These are phyloP conservation scores for Amaranthus cruentus DNA, from an alignment of 148 eudicot species.

Conservation along the genomic window DNA sequence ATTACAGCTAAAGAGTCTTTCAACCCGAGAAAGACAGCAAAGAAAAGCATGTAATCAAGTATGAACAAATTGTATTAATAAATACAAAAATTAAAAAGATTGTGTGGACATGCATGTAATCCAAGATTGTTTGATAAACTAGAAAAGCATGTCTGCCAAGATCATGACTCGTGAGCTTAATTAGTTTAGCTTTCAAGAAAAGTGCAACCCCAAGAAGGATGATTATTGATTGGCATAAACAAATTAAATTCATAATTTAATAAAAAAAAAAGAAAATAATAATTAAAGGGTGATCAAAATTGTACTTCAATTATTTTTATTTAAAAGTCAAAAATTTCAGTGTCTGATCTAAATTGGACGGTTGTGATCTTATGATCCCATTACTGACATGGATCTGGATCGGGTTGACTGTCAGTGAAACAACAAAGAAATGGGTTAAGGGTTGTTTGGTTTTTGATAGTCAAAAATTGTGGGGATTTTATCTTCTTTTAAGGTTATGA, in stretches of 20 bases:
- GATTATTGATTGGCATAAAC: slow-evolving; percentile 21
- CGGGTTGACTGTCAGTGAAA: slow-evolving; percentile 42
- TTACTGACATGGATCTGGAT: slow-evolving; percentile 46
- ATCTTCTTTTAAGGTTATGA: slow-evolving; percentile 43
- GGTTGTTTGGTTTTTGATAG: slow-evolving; percentile 14
- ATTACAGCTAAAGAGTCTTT: too few species aligned
- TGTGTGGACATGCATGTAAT: slow-evolving; percentile 28
- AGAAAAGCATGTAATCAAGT: too few species aligned
- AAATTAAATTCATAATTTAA: background rate
- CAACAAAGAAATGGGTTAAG: background rate
- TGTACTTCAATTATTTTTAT: background rate
- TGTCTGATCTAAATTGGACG: slow-evolving; percentile 58
- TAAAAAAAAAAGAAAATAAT: too few species aligned
- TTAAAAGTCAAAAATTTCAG: slow-evolving; percentile 61
- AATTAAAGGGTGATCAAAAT: too few species aligned
- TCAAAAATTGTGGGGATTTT: slow-evolving; percentile 30
- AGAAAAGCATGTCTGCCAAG: slow-evolving; percentile 6
- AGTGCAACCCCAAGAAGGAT: background rate
- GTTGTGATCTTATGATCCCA: slow-evolving; percentile 44
- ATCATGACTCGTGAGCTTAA: slow-evolving; percentile 9
- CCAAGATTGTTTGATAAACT: slow-evolving; percentile 30
- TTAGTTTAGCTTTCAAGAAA: slow-evolving; percentile 13
- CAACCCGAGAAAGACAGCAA: too few species aligned
- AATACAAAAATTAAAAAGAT: background rate
- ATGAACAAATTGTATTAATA: background rate